phyloP scores from a whole-genome alignment of 2,329 filamentous ascomycete genomes.

The Sporothrix luriei region DNA sequence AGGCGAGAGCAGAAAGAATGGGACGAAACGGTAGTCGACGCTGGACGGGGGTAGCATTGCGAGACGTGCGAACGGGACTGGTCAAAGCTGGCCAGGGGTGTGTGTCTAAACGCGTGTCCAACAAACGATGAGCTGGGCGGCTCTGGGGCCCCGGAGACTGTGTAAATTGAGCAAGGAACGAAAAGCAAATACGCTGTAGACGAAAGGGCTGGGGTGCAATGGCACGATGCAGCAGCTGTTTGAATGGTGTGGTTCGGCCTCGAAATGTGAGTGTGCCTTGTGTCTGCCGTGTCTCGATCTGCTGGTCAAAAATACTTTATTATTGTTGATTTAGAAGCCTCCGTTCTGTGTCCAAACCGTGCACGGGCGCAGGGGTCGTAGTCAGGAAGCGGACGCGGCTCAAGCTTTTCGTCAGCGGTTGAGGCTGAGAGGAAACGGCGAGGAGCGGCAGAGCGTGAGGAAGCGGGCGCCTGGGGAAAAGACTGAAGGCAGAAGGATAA shows the following conservation, averaged over 20 bases:
- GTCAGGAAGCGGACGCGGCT: background rate
- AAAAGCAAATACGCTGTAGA: background rate
- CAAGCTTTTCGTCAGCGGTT: background rate
- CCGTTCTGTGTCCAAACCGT: background rate
- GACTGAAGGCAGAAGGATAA: background rate
- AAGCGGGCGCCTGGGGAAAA: background rate
- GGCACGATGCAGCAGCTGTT: background rate
- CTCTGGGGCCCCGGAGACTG: conserved; percentile 7
- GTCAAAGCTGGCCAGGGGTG: background rate
- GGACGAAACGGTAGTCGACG: background rate
- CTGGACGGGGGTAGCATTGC: conserved; percentile 2
- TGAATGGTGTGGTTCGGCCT: background rate
- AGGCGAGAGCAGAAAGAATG: background rate
- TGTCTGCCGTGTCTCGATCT: background rate
- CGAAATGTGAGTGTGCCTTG: background rate
- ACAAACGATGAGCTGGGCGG: too few relatives aligned
- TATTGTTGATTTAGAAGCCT: background rate
- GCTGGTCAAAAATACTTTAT: background rate
- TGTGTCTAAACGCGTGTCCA: background rate
- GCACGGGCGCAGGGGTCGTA: background rate
- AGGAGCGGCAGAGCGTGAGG: background rate
- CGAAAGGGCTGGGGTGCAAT: too few relatives aligned
- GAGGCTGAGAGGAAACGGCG: background rate
- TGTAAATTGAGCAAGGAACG: background rate
- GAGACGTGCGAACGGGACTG: background rate